Base-by-base conservation (phyloP, 495 filamentous ascomycete species). In the Penicillium alfredii region DNA sequence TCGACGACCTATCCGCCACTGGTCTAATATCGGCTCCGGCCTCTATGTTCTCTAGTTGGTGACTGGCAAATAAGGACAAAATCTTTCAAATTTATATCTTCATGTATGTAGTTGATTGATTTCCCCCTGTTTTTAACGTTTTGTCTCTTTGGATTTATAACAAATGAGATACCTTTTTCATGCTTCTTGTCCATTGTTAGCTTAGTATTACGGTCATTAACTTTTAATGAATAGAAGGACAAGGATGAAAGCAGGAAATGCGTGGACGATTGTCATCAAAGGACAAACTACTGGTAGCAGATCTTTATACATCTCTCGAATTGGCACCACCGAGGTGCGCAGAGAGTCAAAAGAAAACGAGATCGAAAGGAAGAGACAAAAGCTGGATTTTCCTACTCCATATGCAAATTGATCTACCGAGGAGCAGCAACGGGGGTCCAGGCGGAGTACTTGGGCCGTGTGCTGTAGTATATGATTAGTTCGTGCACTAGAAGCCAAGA, bases 21-120 rank as follows among this genome's bases (percentile, higher is more conserved):
- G 71, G 72, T 68, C 60, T 17, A 68, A 64, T 34, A 49, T 73
- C 33, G 68, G 69, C 4, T 65, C 65, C 17, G 65, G 65, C 30
- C 47, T 67, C 30, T 71, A 69, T 53, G 67, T 71, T 15, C 60
- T 69, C 15, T 69, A 40, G 51, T 32, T 2, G 23, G 22, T 24
- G 1, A 7, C 22, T 9, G 25, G 13, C 8, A 14, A 30, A 40
- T 31, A 29, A 16, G 20, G 6, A n/a, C 36, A 18, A 21, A 38
- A 30, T 11, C 33, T 19, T 23, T 40, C 42, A 28, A 31, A 43
- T 37, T 38, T 26, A 43, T 42, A 38, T 36, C 42, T 51, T 56
- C 45, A 44, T 55, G 50, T 55, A 55, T 59, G 39, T 65, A 56
- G 30, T 49, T 52, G 35, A 40, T 17, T 20, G 35, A 42, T 38